Base-by-base conservation (phyloP, 1,284 basidiomycete species). In the Ceratobasidium sp. region DNA sequence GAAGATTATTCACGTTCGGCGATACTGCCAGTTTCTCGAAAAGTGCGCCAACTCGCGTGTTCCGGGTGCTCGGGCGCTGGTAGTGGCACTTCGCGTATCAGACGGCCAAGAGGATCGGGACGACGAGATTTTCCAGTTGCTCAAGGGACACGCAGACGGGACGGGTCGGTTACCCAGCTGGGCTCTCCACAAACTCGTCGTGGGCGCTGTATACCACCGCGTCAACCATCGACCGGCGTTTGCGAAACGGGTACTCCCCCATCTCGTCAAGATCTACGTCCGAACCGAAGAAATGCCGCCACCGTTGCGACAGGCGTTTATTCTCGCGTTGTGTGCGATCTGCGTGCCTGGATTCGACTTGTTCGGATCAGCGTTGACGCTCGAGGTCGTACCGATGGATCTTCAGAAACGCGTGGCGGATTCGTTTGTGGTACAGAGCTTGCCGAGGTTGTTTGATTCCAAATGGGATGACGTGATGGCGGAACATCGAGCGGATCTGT, bases 211-310 rank as follows among this genome's bases (percentile, higher is more conserved):
- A 3, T 70, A 70, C 41, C 65, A 70, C 21, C 53, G 65, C 9
- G 23, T 70, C 52, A 70, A 70, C 23, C 41, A 53, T 34, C 45
- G 53, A 41, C 41, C 41, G 10, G 41, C 16, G 39, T 57, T 70
- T 36, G 65, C 23, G 41, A 28, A 16, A 26, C 36, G 65, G 26
- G 41, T 70, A 3, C 26, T 70, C 9, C 65, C 65, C 1, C 39
- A 46, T 30, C n/a, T 70, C 14, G 26, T 70, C 10, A 43, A 32
- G 52, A 70, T 70, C 23, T 70, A 70, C 21, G 65, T 70, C 18
- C 52, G 65, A 3, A 70, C 53, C 10, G 65, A 70, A n/a, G 65
- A 70, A 18, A 70, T 70, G 53, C 65, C 65, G 5, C 65, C 65
- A 16, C 65, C 65, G 32, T 41, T 70, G 12, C 21, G 65, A 1